These are phyloP conservation scores for Phellinidium pouzarii DNA, from an alignment of 1,284 basidiomycete genomes.

Conservation along the genomic window DNA sequence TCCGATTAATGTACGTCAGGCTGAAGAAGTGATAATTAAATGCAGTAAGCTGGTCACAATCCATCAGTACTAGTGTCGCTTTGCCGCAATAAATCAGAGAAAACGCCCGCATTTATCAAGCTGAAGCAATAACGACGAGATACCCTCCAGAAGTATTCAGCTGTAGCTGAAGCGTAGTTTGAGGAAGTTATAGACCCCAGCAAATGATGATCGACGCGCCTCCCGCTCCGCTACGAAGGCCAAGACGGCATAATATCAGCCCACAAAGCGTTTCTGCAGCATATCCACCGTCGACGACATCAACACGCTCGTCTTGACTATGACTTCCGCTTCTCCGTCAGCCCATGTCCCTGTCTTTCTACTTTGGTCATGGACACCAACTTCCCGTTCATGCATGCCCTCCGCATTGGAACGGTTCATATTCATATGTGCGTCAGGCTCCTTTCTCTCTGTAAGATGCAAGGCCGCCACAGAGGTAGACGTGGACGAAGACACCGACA, in stretches of 20 bases:
- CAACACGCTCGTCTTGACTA: conserved; percentile 16
- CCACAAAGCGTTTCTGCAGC: conserved; percentile 8
- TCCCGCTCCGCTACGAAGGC: background rate
- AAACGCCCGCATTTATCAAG: too few relatives aligned
- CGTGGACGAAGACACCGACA: background rate
- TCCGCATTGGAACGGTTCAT: too few relatives aligned
- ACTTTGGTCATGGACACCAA: background rate
- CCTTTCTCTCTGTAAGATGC: background rate
- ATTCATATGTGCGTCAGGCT: too few relatives aligned
- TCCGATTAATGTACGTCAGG: too few relatives aligned
- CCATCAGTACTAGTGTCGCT: too few relatives aligned
- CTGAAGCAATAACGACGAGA: too few relatives aligned
- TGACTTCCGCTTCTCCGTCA: conserved; percentile 7
- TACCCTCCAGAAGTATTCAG: too few relatives aligned
- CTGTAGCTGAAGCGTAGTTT: too few relatives aligned
- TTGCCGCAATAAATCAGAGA: too few relatives aligned
- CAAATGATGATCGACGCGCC: background rate
- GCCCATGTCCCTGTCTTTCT: background rate
- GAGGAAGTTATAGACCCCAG: too few relatives aligned
- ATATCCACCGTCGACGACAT: conserved; percentile 15
- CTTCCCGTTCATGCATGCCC: background rate
- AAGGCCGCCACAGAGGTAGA: background rate
- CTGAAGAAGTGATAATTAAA: too few relatives aligned
- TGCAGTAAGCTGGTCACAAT: too few relatives aligned
- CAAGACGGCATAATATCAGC: background rate